Conservation (phyloP, 1,284 basidiomycete species). For the Ceratobasidium theobromae region DNA sequence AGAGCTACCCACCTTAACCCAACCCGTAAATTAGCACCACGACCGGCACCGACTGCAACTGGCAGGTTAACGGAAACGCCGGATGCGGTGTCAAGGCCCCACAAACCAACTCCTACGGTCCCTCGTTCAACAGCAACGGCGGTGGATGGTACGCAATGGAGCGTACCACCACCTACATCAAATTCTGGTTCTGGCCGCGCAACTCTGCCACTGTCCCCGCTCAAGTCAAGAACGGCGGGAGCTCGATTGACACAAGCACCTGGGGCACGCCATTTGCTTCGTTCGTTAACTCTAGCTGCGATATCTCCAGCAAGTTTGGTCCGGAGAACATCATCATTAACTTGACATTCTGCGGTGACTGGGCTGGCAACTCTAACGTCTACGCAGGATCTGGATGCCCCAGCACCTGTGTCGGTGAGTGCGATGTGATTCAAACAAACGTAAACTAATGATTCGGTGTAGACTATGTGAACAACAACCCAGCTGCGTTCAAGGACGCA, state of each 20-base stretch:
- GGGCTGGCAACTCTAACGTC: constrained; percentile 46
- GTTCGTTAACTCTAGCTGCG: constrained; percentile 51
- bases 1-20: neutral
- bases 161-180: constrained; percentile 52
- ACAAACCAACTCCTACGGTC: constrained; percentile 56
- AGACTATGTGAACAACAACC: constrained; percentile 50
- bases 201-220: constrained; percentile 48
- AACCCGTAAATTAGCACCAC: constrained; percentile 42
- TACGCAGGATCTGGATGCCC: constrained; percentile 43
- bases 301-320: constrained; percentile 48
- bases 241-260: constrained; percentile 49
- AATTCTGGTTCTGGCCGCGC: constrained; percentile 63
- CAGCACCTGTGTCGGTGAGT: constrained; percentile 36
- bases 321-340: constrained; percentile 55
- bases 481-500: constrained; percentile 51
- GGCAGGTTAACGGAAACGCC: constrained; percentile 55
- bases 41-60: constrained; percentile 55
- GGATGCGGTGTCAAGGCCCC: constrained; percentile 63
- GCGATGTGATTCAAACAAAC: neutral
- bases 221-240: constrained; percentile 49
- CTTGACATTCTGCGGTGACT: constrained; percentile 46
- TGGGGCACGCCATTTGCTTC: constrained; percentile 53
- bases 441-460: neutral
- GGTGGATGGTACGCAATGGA: constrained; percentile 66
- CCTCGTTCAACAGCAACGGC: constrained; percentile 58